A percentile compares a stretch with the other conserved stretches of the same genome.
Conservation (phyloP, 257 asterid genomes). For the Solanum phureja region DNA sequence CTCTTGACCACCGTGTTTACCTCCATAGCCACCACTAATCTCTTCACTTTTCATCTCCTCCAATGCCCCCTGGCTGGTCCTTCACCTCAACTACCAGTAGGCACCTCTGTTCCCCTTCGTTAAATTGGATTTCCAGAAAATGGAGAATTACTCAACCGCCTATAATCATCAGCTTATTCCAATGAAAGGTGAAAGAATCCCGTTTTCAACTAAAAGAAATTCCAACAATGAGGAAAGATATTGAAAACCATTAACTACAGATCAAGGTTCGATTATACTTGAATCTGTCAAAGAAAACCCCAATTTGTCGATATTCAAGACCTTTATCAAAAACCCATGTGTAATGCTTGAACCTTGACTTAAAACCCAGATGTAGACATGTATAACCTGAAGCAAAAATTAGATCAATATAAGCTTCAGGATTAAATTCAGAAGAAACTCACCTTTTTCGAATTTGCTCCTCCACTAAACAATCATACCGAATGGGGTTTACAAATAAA, state of each 20-base stretch:
- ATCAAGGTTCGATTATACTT: not conserved
- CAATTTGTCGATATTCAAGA: not conserved
- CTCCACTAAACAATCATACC: not conserved
- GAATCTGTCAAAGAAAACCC: not conserved
- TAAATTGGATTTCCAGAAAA: not conserved
- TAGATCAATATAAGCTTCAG: not conserved
- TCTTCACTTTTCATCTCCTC: not conserved
- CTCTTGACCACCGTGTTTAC: not conserved
- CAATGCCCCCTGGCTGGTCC: not conserved
- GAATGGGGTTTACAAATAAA: not conserved
- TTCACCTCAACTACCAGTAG: not conserved
- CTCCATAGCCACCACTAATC: not conserved
- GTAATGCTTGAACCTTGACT: conserved; percentile 22
- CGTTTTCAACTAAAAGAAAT: not conserved
- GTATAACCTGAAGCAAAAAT: conserved; percentile 15
- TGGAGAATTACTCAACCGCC: not conserved
- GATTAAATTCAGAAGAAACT: not conserved
- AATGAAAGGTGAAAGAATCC: not conserved
- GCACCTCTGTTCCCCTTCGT: not conserved
- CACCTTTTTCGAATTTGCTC: not conserved
- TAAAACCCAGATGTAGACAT: conserved; percentile 5
- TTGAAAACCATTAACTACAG: not conserved
- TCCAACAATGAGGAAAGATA: not conserved
- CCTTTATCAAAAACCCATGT: not conserved
- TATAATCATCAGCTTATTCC: not conserved